Percentiles rank a stretch among this genome's conserved stretches.
Conservation (phyloP, 2,329 filamentous ascomycete species). For the Coniella lustricola region DNA sequence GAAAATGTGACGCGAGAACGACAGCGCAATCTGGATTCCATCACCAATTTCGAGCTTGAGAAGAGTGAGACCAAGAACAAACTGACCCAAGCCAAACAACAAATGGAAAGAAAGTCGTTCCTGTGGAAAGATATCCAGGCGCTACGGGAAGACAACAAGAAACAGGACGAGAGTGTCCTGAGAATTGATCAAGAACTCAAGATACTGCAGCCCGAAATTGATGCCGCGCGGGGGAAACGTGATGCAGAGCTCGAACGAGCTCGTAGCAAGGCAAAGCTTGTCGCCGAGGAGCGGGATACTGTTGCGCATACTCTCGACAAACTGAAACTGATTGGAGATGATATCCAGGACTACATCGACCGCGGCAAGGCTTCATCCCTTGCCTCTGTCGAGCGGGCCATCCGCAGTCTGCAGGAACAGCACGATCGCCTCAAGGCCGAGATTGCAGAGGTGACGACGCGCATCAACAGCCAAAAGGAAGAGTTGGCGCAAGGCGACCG, state of each 20-base stretch:
- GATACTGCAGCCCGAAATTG: conserved; percentile 65
- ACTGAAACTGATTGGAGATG: conserved; percentile 65
- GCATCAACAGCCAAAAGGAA: conserved; percentile 70
- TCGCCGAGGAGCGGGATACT: conserved; percentile 63
- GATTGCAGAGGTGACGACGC: conserved; percentile 56
- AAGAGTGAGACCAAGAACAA: conserved; percentile 68
- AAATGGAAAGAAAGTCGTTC: conserved; percentile 73
- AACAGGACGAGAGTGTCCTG: conserved; percentile 64
- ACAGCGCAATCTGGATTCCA: conserved; percentile 61
- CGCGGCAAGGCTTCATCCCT: conserved; percentile 68
- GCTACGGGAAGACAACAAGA: conserved; percentile 58
- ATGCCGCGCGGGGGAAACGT: conserved; percentile 66
- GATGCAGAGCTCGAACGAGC: conserved; percentile 70
- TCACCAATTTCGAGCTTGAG: conserved; percentile 69
- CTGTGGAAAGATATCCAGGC: conserved; percentile 66
- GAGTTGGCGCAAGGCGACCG: conserved; percentile 73
- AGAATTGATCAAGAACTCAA: conserved; percentile 67
- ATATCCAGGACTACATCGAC: conserved; percentile 74
- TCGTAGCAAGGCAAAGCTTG: conserved; percentile 62
- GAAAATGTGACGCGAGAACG: conserved; percentile 61
- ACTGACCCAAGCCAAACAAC: conserved; percentile 61
- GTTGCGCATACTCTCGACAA: conserved; percentile 70
- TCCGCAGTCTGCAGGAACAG: conserved; percentile 59
- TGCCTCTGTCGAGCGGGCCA: conserved; percentile 59
- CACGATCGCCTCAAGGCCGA: conserved; percentile 62